Base-by-base conservation (phyloP, 1,284 basidiomycete genomes). In the Tremellales sp. region DNA sequence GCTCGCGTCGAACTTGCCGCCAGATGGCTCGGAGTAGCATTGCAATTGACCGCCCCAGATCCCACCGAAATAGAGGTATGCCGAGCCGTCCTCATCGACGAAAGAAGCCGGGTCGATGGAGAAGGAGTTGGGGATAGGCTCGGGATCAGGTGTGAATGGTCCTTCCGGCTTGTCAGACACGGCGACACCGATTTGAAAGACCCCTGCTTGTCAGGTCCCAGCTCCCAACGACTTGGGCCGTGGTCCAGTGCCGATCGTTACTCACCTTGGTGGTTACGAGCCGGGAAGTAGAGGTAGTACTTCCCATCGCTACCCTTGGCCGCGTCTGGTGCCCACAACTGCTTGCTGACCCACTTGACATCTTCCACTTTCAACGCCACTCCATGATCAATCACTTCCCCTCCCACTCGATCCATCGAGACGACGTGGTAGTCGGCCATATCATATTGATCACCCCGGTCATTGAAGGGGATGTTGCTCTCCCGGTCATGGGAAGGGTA, bases 41-140 rank as follows among this genome's bases (percentile, higher is more conserved):
- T 68, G 65, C 8, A 69, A 54, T 52, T 69, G 67, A 11, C 67
- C 67, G 11, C 66, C 67, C 65, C 67, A 68, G 24, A 70, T 56
- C 0, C 65, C 65, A 26, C 67, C 66, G 48, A 68, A 65, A 52
- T 67, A 68, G 43, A 65, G 48, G 49, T 67, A 67, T 8, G 61
- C 54, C 17, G 43, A 22, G 17, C 64, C 64, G 46, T 65, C 62
- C 29, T 62, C 57, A 48, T 70, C 67, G 13, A 61, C 59, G 44
- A 68, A 70, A 0, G 61, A 51, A 0, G 65, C 62, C 1, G 67
- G 66, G 54, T 70, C 65, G 46, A 68, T 67, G 24, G 58, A 57
- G 58, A 61, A 70, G 39, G 47, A 54, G 26, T 54, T 57, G 23
- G 53, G 51, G 48, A 68, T 68, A n/a, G 57, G 49, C 31, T 57